Evolutionary conservation across 495 filamentous ascomycete species (phyloP).

Genomic region (Pyronema domesticum): DNA sequence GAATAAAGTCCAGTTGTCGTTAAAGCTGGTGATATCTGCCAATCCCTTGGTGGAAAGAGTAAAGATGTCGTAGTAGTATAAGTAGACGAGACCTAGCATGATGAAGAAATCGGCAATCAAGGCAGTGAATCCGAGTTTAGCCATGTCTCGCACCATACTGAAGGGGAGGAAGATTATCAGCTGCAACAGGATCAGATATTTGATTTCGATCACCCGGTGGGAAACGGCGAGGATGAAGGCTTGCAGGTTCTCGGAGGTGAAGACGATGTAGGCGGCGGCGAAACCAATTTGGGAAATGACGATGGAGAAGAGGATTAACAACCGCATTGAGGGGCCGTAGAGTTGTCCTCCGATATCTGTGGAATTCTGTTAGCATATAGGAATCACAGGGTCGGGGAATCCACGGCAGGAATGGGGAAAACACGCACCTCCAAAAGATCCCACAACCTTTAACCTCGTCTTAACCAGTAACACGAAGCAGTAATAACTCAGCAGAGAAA

Average conservation of each 20-base stretch:
- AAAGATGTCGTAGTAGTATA: slow-evolving; percentile 86
- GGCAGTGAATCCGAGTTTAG: slow-evolving; percentile 78
- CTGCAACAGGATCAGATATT: slow-evolving; percentile 78
- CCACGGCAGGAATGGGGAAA: background rate
- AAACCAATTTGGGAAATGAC: slow-evolving; percentile 91
- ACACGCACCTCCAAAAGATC: slow-evolving; percentile 51
- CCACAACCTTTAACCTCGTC: slow-evolving; percentile 64
- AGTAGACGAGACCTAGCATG: slow-evolving; percentile 72
- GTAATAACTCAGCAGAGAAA: slow-evolving; percentile 78
- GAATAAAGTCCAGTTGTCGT: slow-evolving; percentile 82
- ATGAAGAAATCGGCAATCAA: slow-evolving; percentile 89
- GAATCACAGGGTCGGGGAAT: no score
- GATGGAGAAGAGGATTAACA: slow-evolving; percentile 72
- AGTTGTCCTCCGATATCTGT: slow-evolving; percentile 73
- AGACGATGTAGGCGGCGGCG: slow-evolving; percentile 94
- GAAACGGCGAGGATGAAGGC: slow-evolving; percentile 56
- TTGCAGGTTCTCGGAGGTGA: slow-evolving; percentile 86
- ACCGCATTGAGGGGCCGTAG: slow-evolving; percentile 80
- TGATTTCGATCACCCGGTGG: slow-evolving; percentile 50
- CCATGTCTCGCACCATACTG: slow-evolving; percentile 85
- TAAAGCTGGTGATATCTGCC: slow-evolving; percentile 73
- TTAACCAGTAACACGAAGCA: slow-evolving; percentile 86
- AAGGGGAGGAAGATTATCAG: slow-evolving; percentile 85
- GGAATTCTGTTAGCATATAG: slow-evolving; percentile 2
- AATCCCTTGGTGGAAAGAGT: slow-evolving; percentile 56